Percentiles rank a stretch among this genome's conserved stretches.
Conservation (phyloP, 768 basidiomycete genomes). For the Kwoniella shandongensis region DNA sequence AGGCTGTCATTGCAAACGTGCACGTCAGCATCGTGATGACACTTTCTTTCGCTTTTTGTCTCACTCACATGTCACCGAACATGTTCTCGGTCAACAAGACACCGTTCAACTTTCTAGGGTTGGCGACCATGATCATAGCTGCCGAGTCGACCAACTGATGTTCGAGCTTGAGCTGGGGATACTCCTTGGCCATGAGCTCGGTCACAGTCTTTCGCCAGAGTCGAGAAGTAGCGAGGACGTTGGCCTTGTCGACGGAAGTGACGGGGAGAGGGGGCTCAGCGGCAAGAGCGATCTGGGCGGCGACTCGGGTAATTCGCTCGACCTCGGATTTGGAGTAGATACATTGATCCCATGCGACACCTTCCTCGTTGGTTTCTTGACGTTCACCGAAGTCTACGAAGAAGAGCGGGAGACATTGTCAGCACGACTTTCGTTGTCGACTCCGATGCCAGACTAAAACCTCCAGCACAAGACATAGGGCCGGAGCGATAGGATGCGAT, state of each 20-base stretch:
- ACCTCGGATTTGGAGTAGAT: conserved; percentile 89
- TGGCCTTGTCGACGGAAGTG: conserved; percentile 96
- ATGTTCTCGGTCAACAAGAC: conserved; percentile 92
- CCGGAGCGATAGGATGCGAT: too few species aligned
- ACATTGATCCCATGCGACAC: conserved; percentile 85
- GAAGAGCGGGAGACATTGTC: not conserved
- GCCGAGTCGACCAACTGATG: conserved; percentile 95
- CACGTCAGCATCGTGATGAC: too few species aligned
- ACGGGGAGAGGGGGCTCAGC: conserved; percentile 80
- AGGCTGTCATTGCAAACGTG: too few species aligned
- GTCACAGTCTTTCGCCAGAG: conserved; percentile 92
- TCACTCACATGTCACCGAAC: conserved; percentile 91
- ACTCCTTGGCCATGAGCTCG: conserved; percentile 78
- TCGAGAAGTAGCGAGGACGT: conserved; percentile 90
- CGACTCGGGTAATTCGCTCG: conserved; percentile 90
- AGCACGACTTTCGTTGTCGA: too few species aligned
- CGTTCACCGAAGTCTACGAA: conserved; percentile 86
- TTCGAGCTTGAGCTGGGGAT: conserved; percentile 79
- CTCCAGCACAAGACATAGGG: too few species aligned
- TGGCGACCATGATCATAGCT: conserved; percentile 89
- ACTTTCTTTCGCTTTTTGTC: too few species aligned
- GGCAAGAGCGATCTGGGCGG: conserved; percentile 83
- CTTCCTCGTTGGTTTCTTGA: conserved; percentile 73
- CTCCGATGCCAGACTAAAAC: too few species aligned
- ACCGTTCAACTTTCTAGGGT: conserved; percentile 89